Percentiles rank a stretch among this genome's conserved stretches.
Evolutionary conservation across 768 basidiomycete species (phyloP).

Genomic region (Naematelia aurantialba): DNA sequence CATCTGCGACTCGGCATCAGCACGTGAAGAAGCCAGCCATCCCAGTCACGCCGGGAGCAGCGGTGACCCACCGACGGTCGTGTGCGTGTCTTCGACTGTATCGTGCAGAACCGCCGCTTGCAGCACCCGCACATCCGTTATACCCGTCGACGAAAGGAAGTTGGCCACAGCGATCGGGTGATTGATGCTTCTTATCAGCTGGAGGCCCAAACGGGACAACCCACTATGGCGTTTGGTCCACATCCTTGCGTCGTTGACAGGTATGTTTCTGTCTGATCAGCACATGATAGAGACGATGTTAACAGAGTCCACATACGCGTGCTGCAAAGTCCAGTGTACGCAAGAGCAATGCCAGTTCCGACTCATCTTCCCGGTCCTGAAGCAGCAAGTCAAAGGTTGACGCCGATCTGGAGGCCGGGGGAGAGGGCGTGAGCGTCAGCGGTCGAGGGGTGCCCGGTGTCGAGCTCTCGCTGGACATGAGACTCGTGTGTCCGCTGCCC

Average conservation of each 20-base stretch:
- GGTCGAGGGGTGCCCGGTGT: constrained; percentile 3
- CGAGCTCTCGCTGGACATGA: neutral
- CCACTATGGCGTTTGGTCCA: constrained; percentile 47
- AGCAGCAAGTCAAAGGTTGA: neutral
- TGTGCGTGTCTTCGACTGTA: constrained; percentile 51
- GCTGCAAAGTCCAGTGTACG: constrained; percentile 46
- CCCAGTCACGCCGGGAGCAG: too few relatives aligned
- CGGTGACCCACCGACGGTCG: constrained; percentile 30
- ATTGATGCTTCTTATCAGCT: constrained; percentile 41
- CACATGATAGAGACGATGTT: neutral
- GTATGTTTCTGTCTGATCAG: constrained; percentile 40
- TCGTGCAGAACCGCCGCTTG: constrained; percentile 51
- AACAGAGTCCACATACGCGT: constrained; percentile 43
- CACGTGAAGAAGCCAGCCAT: neutral
- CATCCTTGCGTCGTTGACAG: constrained; percentile 47
- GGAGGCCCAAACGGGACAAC: constrained; percentile 5
- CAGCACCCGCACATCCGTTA: constrained; percentile 42
- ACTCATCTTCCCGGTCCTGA: neutral
- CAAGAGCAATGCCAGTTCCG: constrained; percentile 20
- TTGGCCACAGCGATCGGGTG: constrained; percentile 49
- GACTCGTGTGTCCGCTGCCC: neutral
- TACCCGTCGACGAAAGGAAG: constrained; percentile 44
- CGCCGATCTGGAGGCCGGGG: neutral
- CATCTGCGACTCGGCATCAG: constrained; percentile 24
- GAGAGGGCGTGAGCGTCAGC: constrained; percentile 4